Evolutionary conservation across 2,329 filamentous ascomycete species (phyloP), one percentile per base, ranked within the genome.

Genomic region (Diaporthe amygdali): DNA sequence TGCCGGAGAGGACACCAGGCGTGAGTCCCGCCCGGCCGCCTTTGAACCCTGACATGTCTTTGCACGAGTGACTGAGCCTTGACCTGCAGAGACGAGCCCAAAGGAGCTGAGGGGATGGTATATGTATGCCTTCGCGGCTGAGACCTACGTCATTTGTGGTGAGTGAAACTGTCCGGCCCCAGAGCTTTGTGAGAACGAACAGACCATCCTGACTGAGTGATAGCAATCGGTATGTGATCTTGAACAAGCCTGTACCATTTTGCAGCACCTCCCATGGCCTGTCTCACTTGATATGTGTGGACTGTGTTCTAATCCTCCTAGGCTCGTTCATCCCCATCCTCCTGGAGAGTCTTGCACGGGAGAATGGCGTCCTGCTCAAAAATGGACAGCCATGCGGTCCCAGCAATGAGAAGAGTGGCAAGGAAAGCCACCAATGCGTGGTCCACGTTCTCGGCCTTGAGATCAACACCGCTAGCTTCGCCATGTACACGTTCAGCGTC

Each of bases 61-160:
- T 41, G 32, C 20, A 51, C 30, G 8, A 41, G 14, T 37, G 27
- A 30, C 44, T 66, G 68, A 37, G 51, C 25, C 32, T 52, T 30
- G n/a, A 49, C 14, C 46, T 39, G 15, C 20, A 72, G 71, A 93
- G 69, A 98, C 96, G 12, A 97, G 94, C 81, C 85, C 84, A 76
- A 96, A 93, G 81, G 96, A 99, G 87, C 88, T 98, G 72, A 86
- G 91, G 47, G 96, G 96, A 76, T 99, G 97, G 94, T 99, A 98
- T 82, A 92, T 93, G 80, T 98, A 98, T 84, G 93, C 93, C 51
- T 98, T 97, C 87, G 96, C 96, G 30, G 95, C 96, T 25, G 96
- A 99, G 84, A 96, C 97, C 68, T 98, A 98, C 81, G 94, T 97
- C 20, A 94, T 98, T 70, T 98, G 96, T 81, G 96, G 95, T 94